Evolutionary conservation across 2,329 filamentous ascomycete genomes (phyloP).

Genomic region (Paracoccidioides brasiliensis): DNA sequence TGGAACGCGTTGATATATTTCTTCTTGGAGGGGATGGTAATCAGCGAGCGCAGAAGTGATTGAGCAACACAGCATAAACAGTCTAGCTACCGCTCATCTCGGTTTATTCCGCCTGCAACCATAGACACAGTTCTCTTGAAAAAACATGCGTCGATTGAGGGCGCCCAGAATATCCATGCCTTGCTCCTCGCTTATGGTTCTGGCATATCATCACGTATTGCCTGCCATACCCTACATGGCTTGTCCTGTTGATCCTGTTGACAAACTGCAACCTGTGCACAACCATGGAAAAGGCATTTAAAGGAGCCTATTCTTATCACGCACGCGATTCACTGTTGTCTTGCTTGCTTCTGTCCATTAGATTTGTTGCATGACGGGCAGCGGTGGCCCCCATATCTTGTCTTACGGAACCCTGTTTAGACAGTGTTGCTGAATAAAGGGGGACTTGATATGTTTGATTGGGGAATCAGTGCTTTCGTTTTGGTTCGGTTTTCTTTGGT

Average conservation of each 20-base stretch:
- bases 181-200: neutral
- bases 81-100: slow-evolving; percentile 3
- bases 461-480: neutral
- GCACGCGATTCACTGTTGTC: neutral
- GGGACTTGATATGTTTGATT: no score
- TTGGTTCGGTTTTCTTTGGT: neutral
- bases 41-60: slow-evolving; percentile 44
- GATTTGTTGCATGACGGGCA: neutral
- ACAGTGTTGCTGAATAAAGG: neutral
- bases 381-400: neutral
- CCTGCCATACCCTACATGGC: no score
- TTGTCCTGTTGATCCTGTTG: neutral
- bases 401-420: neutral
- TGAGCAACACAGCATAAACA: slow-evolving; percentile 26
- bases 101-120: neutral
- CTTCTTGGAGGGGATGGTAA: slow-evolving; percentile 16
- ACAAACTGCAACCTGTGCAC: neutral
- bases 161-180: neutral
- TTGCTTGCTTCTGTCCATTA: neutral
- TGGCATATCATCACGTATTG: neutral
- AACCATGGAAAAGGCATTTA: neutral
- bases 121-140: neutral
- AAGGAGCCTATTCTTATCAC: neutral
- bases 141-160: neutral
- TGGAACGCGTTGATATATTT: slow-evolving; percentile 12